phyloP scores from a whole-genome alignment of 306 rosid species.

The Ormosia semicastrata region DNA sequence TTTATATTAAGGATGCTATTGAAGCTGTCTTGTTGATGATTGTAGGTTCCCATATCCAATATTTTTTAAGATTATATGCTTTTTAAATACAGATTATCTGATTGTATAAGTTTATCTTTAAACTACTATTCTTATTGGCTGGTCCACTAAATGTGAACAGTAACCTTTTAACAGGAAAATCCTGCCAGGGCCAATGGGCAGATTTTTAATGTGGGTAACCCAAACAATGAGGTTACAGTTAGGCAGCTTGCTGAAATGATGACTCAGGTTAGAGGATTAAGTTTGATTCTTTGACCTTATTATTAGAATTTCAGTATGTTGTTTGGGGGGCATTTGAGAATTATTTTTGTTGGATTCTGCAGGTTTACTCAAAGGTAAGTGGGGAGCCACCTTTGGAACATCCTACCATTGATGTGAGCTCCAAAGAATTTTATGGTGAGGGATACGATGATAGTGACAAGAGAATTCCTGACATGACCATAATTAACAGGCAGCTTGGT shows the following conservation, averaged over 20 bases:
- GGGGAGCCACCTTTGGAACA: conserved; percentile 58
- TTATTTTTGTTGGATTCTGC: background rate
- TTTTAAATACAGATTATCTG: background rate
- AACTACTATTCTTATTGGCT: conserved; percentile 13
- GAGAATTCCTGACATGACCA: conserved; percentile 97
- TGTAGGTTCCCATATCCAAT: conserved; percentile 39
- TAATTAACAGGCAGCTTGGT: conserved; percentile 89
- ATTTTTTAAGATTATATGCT: background rate
- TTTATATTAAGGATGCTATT: conserved; percentile 87
- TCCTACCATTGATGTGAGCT: conserved; percentile 79
- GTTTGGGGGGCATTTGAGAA: background rate
- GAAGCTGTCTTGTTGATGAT: conserved; percentile 94
- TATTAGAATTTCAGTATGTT: background rate
- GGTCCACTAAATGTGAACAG: background rate
- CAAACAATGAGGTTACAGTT: conserved; percentile 94
- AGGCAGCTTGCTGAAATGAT: conserved; percentile 97
- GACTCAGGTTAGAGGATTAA: conserved; percentile 57
- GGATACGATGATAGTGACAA: conserved; percentile 94
- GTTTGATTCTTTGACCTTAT: background rate
- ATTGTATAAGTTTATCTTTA: background rate
- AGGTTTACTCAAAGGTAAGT: conserved; percentile 87
- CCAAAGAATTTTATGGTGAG: conserved; percentile 86
- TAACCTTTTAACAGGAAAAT: conserved; percentile 63
- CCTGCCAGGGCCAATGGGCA: conserved; percentile 86
- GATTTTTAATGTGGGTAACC: conserved; percentile 93